A percentile compares a stretch with the other conserved stretches of the same genome.
Evolutionary conservation across 2,329 filamentous ascomycete species (phyloP).

Genomic region (Nigrospora osmanthi): DNA sequence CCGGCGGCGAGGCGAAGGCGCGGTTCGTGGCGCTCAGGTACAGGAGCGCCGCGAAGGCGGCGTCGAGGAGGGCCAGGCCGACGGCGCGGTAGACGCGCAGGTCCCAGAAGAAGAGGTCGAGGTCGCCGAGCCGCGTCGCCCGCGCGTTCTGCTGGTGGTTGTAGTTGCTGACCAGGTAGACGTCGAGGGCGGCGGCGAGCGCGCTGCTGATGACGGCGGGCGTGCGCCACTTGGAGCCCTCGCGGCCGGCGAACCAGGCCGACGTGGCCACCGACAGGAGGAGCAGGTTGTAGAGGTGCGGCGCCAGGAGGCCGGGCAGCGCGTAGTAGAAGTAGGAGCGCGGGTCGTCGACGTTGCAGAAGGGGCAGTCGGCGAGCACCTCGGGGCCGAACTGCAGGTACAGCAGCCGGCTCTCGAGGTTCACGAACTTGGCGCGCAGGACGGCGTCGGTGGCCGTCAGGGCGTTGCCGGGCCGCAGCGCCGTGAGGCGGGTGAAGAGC

Average conservation of each 20-base stretch:
- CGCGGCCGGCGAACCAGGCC: conserved; percentile 51
- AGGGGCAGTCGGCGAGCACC: conserved; percentile 67
- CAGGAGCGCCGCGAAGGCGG: conserved; percentile 53
- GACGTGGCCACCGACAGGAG: conserved; percentile 69
- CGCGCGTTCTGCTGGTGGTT: conserved; percentile 56
- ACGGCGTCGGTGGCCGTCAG: conserved; percentile 54
- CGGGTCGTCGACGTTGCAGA: conserved; percentile 67
- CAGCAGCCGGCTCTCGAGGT: conserved; percentile 64
- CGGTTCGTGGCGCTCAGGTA: conserved; percentile 76
- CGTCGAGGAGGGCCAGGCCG: conserved; percentile 58
- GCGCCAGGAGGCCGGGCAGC: conserved; percentile 61
- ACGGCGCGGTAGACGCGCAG: conserved; percentile 55
- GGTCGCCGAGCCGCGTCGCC: conserved; percentile 51
- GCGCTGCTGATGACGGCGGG: conserved; percentile 58
- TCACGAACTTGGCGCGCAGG: conserved; percentile 62
- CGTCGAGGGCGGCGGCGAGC: conserved; percentile 53
- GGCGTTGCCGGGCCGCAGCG: conserved; percentile 36
- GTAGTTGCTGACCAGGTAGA: conserved; percentile 59
- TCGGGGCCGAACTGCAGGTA: conserved; percentile 79
- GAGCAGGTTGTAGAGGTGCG: conserved; percentile 74
- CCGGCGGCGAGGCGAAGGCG: conserved; percentile 58
- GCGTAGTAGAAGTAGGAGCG: conserved; percentile 74
- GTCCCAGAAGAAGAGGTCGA: conserved; percentile 67
- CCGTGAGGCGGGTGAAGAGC: conserved; percentile 67
- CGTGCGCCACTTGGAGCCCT: conserved; percentile 61